phyloP scores from a whole-genome alignment of 2,329 filamentous ascomycete genomes.

The Fusarium guadeloupense region DNA sequence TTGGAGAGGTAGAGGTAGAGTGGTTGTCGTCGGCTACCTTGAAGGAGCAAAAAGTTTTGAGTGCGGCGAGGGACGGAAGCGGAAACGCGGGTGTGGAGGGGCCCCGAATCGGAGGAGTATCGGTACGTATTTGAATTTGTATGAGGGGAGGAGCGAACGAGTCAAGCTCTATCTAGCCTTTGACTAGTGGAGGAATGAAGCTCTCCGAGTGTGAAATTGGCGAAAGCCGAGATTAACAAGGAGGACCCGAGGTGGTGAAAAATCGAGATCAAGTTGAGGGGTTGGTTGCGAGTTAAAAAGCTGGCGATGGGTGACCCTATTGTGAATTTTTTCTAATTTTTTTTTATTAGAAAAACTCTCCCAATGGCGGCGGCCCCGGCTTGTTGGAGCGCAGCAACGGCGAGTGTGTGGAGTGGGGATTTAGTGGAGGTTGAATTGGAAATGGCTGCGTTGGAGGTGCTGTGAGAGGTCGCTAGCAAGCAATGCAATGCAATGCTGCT shows the following conservation, averaged over 20 bases:
- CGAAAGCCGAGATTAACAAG: conserved; percentile 2
- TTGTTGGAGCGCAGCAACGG: conserved; percentile 35
- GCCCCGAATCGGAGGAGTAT: conserved; percentile 42
- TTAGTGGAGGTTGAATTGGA: conserved; percentile 38
- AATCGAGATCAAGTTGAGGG: conserved; percentile 21
- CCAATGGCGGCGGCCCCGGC: conserved; percentile 37
- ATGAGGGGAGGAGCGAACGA: conserved; percentile 16
- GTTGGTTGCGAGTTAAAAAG: conserved; percentile 32
- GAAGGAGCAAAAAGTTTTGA: conserved; percentile 40
- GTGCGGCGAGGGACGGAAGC: conserved; percentile 41
- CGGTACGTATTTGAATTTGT: conserved; percentile 25
- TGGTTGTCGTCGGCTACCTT: conserved; percentile 17
- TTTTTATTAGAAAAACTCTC: conserved; percentile 28
- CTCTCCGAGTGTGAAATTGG: conserved; percentile 8
- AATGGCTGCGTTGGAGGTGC: conserved; percentile 30
- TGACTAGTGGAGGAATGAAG: conserved; percentile 16
- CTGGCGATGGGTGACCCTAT: conserved; percentile 22
- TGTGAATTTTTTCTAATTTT: conserved; percentile 14
- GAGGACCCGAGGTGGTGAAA: conserved; percentile 25
- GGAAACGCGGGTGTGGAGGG: conserved; percentile 42
- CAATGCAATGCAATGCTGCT: conserved; percentile 3
- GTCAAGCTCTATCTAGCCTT: conserved; percentile 13
- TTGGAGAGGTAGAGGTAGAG: conserved; percentile 17
- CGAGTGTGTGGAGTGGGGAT: conserved; percentile 19
- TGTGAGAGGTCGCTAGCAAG: conserved; percentile 6